Base-by-base conservation (phyloP, 1,284 basidiomycete genomes). In the Ganoderma meredithae region DNA sequence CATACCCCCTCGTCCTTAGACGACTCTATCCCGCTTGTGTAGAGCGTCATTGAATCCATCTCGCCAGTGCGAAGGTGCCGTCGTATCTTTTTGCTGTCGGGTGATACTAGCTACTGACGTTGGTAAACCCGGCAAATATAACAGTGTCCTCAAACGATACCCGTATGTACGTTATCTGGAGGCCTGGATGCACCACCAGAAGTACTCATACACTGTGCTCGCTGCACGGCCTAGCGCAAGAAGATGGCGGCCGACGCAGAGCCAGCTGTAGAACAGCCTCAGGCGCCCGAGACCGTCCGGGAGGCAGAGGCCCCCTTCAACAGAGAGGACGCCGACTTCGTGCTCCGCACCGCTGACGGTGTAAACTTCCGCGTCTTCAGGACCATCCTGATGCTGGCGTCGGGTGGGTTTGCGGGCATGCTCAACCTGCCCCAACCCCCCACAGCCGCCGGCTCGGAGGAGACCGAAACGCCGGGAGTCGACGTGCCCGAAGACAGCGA, bases 291-390 rank as follows among this genome's bases (percentile, higher is more conserved):
- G 27, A n/a, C 36, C 5, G n/a, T 27, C 39, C 33, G 58, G 58
- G 58, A 41, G 39, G 58, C 58, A 17, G 19, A 17, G 8, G 39
- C 58, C 12, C 72, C 78, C 0, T 75, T 73, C 66, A 40, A 72
- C 63, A 67, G 44, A 15, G 25, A 63, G 0, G 62, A 65, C 44
- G 72, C 75, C 17, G 74, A 76, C 40, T 22, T 72, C 36, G 62
- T 72, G 7, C 53, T 76, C 6, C 67, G 63, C 9, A 66, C 70
- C 3, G 33, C 43, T 2, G 72, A 75, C 27, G 10, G 44, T 9
- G 64, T 71, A 39, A 58, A 73, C 8, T 75, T 76, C 58, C 64
- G 58, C 55, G 72, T 73, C 22, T 68, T 67, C 52, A 40, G 66
- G 10, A 53, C 58, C 8, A 70, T 76, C 40, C 66, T 76, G 0